Conservation (phyloP, 331 rosid genomes). For the Spiraea crenata region DNA sequence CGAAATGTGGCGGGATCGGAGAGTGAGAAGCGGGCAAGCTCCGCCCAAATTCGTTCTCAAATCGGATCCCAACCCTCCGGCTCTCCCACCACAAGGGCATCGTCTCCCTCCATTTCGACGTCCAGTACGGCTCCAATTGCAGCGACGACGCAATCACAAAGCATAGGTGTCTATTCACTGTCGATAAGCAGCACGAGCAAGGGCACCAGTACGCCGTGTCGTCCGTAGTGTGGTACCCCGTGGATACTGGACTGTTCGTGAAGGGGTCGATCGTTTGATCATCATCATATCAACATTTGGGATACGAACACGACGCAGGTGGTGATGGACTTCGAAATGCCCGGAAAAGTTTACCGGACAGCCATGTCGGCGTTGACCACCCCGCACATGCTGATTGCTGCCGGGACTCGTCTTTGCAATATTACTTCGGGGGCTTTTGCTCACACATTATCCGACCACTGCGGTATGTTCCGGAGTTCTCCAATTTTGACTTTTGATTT, state of each 20-base stretch:
- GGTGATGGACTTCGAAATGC: constrained; percentile 78
- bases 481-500: too few relatives aligned
- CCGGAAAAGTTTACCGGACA: constrained; percentile 85
- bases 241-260: constrained; percentile 85
- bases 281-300: constrained; percentile 85
- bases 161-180: constrained; percentile 55
- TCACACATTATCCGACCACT: constrained; percentile 93
- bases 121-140: constrained; percentile 57
- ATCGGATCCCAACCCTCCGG: constrained; percentile 38
- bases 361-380: constrained; percentile 87
- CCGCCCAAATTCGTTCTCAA: constrained; percentile 49
- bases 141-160: constrained; percentile 47
- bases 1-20: constrained; percentile 67
- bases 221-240: constrained; percentile 89
- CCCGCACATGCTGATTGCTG: constrained; percentile 86
- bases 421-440: constrained; percentile 86
- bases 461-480: constrained; percentile 45
- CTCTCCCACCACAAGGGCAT: constrained; percentile 51
- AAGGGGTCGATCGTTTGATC: constrained; percentile 75
- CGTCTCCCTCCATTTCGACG: constrained; percentile 57
- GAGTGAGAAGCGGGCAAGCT: constrained; percentile 61
- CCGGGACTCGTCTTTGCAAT: constrained; percentile 93
- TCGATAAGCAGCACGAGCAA: constrained; percentile 66
- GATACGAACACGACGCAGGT: constrained; percentile 95
- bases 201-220: constrained; percentile 79